These are phyloP conservation scores for Heterobasidion occidentale DNA, from an alignment of 1,284 basidiomycete species.

Conservation along the genomic window DNA sequence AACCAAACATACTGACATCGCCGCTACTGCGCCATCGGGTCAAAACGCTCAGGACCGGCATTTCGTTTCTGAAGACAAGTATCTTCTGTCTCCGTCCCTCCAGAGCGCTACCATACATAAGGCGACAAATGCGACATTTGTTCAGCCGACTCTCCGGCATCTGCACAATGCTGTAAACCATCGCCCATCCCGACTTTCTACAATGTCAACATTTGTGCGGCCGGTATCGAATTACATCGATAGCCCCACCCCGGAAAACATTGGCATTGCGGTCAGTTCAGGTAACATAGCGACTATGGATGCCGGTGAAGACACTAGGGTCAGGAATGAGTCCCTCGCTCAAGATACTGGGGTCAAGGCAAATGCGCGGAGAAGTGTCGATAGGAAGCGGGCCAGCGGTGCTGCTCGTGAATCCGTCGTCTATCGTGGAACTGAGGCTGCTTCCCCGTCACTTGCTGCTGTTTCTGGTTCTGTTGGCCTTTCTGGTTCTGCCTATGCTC, in stretches of 20 bases:
- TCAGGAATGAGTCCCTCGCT: slow-evolving; percentile 12
- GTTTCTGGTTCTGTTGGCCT: not conserved
- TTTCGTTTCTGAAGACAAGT: slow-evolving; percentile 5
- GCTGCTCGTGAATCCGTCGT: slow-evolving; percentile 17
- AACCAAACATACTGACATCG: slow-evolving; percentile 8
- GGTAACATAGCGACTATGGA: not conserved
- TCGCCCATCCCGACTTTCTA: slow-evolving; percentile 40
- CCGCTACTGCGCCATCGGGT: not conserved
- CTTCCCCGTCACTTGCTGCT: slow-evolving; percentile 27
- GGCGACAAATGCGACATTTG: slow-evolving; percentile 2
- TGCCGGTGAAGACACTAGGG: not conserved
- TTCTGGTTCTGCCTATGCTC: slow-evolving; percentile 3
- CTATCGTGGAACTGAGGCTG: slow-evolving; percentile 23
- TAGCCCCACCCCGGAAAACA: slow-evolving; percentile 19
- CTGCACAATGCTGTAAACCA: slow-evolving; percentile 24
- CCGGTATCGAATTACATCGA: slow-evolving; percentile 33
- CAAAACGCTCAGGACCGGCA: not conserved
- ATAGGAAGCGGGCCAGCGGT: not conserved
- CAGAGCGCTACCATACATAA: slow-evolving; percentile 5
- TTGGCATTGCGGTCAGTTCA: slow-evolving; percentile 33
- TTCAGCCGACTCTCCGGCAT: slow-evolving; percentile 18
- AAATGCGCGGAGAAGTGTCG: slow-evolving; percentile 18
- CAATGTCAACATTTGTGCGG: slow-evolving; percentile 45
- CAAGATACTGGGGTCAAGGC: slow-evolving; percentile 16
- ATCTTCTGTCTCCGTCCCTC: slow-evolving; percentile 9